Evolutionary conservation across 2,329 filamentous ascomycete species (phyloP).

Genomic region (Hypoxylon rubiginosum): DNA sequence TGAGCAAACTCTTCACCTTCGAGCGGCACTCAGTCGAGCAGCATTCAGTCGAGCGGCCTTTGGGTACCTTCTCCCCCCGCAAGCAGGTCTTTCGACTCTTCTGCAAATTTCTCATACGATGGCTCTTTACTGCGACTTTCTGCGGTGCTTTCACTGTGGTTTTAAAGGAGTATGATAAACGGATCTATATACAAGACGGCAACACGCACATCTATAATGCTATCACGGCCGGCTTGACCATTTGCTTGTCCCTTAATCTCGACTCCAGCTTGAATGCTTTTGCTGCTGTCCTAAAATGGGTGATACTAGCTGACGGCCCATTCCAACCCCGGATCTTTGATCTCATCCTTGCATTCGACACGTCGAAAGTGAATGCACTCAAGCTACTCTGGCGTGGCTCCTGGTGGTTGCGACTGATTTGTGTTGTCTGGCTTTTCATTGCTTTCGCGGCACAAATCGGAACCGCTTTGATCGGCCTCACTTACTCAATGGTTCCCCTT

Average conservation of each 20-base stretch:
- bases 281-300: constrained; percentile 13
- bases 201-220: constrained; percentile 15
- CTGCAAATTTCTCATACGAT: constrained; percentile 11
- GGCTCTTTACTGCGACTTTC: constrained; percentile 13
- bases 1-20: no score
- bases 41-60: neutral
- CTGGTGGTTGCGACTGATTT: constrained; percentile 12
- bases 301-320: neutral
- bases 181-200: constrained; percentile 5
- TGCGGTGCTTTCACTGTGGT: constrained; percentile 14
- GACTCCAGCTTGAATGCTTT: constrained; percentile 15
- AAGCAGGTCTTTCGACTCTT: neutral
- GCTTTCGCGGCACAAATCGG: constrained; percentile 12
- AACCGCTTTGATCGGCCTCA: constrained; percentile 17
- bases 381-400: constrained; percentile 6
- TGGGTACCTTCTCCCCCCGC: no score
- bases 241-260: constrained; percentile 19
- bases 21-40: no score
- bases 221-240: constrained; percentile 13
- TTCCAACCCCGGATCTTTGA: constrained; percentile 14
- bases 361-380: constrained; percentile 11
- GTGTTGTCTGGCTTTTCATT: constrained; percentile 10
- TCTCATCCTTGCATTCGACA: constrained; percentile 13
- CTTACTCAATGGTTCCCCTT: constrained; percentile 19
- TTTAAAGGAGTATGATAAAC: constrained; percentile 14